Conservation (phyloP, 495 filamentous ascomycete genomes). For the Penicillium macrosclerotiorum region DNA sequence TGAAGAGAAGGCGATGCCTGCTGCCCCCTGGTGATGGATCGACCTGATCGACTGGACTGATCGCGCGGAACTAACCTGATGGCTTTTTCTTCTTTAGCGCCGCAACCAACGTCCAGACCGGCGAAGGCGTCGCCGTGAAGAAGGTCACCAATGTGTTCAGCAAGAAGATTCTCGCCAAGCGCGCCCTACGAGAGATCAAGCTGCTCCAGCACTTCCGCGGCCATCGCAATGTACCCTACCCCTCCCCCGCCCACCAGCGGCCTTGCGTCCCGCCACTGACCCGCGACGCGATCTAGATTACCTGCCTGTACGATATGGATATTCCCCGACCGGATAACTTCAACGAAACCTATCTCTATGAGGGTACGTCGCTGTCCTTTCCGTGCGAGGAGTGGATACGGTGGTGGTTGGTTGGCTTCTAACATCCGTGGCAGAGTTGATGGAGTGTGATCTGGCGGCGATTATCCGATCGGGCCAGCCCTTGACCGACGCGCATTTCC, state of each 20-base stretch:
- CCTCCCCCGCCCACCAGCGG: constrained; percentile 9
- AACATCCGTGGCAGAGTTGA: constrained; percentile 68
- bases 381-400: neutral
- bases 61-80: neutral
- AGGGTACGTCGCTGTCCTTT: constrained; percentile 58
- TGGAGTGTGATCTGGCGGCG: constrained; percentile 98
- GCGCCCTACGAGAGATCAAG: constrained; percentile 96
- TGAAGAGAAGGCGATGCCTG: neutral
- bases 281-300: constrained; percentile 65
- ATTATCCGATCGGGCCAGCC: constrained; percentile 97
- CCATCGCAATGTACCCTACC: constrained; percentile 63
- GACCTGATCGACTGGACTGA: neutral
- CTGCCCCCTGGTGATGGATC: neutral
- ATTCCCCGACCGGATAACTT: constrained; percentile 97
- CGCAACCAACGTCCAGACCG: constrained; percentile 84
- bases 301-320: constrained; percentile 99
- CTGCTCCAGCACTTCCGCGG: constrained; percentile 96
- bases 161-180: constrained; percentile 99
- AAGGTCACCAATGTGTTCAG: constrained; percentile 99
- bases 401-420: too few species aligned
- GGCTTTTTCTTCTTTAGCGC: constrained; percentile 60
- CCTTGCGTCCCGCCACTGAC: constrained; percentile 24
- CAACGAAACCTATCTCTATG: constrained; percentile 98
- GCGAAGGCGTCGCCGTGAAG: constrained; percentile 98
- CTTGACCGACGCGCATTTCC: constrained; percentile 93